Percentiles rank a stretch among this genome's conserved stretches.
phyloP scores from a whole-genome alignment of 768 basidiomycete genomes.

The Leccinum disarticulatum region DNA sequence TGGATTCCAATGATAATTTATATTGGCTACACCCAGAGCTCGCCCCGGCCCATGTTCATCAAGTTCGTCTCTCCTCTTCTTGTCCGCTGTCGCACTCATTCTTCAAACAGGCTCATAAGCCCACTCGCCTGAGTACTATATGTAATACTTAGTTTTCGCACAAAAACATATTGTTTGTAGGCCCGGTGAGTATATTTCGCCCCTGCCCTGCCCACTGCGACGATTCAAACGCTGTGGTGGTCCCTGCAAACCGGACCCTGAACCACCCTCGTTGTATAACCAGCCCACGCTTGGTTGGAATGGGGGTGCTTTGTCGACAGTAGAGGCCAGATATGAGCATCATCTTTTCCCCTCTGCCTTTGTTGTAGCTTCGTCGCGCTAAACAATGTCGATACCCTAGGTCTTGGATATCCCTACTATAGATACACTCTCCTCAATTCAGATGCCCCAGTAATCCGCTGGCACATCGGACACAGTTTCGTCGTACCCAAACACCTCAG shows the following conservation, averaged over 20 bases:
- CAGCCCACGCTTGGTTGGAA: conserved; percentile 49
- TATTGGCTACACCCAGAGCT: conserved; percentile 89
- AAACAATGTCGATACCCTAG: not conserved
- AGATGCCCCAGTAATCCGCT: conserved; percentile 75
- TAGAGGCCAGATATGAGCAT: conserved; percentile 90
- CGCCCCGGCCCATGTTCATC: conserved; percentile 92
- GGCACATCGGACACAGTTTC: conserved; percentile 84
- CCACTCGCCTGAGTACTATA: conserved; percentile 70
- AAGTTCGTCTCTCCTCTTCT: conserved; percentile 62
- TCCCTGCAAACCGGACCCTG: conserved; percentile 31
- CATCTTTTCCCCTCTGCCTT: not conserved
- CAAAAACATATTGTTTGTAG: conserved; percentile 13
- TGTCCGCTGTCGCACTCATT: not conserved
- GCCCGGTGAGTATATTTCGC: conserved; percentile 31
- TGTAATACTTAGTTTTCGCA: conserved; percentile 30
- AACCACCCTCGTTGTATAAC: conserved; percentile 45
- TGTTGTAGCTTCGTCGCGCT: not conserved
- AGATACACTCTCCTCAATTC: conserved; percentile 78
- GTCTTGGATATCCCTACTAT: conserved; percentile 26
- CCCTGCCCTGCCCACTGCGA: conserved; percentile 8
- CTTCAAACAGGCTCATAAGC: conserved; percentile 73
- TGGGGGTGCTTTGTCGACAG: conserved; percentile 51
- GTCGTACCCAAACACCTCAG: conserved; percentile 80
- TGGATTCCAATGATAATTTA: conserved; percentile 98
- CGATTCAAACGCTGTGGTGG: conserved; percentile 75